Evolutionary conservation across 768 basidiomycete genomes (phyloP).

Genomic region (Vararia minispora): DNA sequence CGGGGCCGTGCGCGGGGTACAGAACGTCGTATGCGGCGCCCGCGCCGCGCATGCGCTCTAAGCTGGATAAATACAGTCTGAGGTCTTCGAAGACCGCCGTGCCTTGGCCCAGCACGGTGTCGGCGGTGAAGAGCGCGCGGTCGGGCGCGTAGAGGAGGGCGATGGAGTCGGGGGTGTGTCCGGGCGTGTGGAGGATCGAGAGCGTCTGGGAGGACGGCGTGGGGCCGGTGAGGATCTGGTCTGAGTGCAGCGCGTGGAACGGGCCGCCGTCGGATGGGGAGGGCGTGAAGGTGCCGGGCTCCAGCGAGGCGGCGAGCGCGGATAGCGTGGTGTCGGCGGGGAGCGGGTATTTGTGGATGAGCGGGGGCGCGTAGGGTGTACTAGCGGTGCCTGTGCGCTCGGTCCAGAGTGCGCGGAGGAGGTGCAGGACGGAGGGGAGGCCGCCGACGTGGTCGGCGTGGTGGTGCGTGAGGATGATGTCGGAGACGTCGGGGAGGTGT

Average conservation of each 20-base stretch:
- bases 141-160: slow-evolving; percentile 61
- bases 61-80: slow-evolving; percentile 50
- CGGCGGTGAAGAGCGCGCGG: slow-evolving; percentile 75
- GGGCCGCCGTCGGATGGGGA: slow-evolving; percentile 25
- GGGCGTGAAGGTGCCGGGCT: slow-evolving; percentile 35
- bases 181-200: slow-evolving; percentile 73
- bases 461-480: slow-evolving; percentile 88
- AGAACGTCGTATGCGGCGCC: slow-evolving; percentile 31
- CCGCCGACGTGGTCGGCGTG: slow-evolving; percentile 84
- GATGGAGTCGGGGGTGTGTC: slow-evolving; percentile 85
- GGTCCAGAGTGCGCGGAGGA: slow-evolving; percentile 57
- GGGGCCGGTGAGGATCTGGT: slow-evolving; percentile 36
- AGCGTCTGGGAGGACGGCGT: slow-evolving; percentile 26
- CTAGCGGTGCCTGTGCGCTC: slow-evolving; percentile 27
- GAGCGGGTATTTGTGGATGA: slow-evolving; percentile 63
- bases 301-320: slow-evolving; percentile 29
- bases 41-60: slow-evolving; percentile 39
- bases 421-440: slow-evolving; percentile 52
- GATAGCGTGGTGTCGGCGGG: slow-evolving; percentile 27
- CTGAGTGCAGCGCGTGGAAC: slow-evolving; percentile 50
- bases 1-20: slow-evolving; percentile 89
- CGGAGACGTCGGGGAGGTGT: slow-evolving; percentile 53
- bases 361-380: slow-evolving; percentile 48
- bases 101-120: slow-evolving; percentile 85
- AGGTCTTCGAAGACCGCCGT: slow-evolving; percentile 87